These are phyloP conservation scores for Geosmithia putterillii DNA, from an alignment of 2,329 filamentous ascomycete genomes.

Conservation along the genomic window DNA sequence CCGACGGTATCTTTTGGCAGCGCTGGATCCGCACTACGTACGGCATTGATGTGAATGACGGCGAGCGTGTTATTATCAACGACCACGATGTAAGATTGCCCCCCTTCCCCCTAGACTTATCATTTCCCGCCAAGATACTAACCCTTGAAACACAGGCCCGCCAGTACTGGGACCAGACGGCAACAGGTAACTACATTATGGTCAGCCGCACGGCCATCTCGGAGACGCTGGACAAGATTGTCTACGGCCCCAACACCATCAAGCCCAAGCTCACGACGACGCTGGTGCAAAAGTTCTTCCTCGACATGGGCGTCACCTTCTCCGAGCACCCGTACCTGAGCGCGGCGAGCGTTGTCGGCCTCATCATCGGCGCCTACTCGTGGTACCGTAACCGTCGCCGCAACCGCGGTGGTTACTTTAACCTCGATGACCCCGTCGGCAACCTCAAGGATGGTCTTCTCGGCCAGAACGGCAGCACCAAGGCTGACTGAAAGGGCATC, in stretches of 20 bases:
- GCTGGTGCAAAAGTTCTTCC: conserved; percentile 58
- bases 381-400: conserved; percentile 40
- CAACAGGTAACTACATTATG: conserved; percentile 80
- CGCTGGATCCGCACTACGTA: conserved; percentile 94
- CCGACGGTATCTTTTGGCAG: conserved; percentile 95
- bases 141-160: conserved; percentile 54
- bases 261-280: conserved; percentile 67
- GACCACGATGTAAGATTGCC: conserved; percentile 74
- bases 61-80: conserved; percentile 90
- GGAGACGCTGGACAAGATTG: conserved; percentile 67
- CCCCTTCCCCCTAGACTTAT: neutral
- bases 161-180: conserved; percentile 87
- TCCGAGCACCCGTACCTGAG: conserved; percentile 47
- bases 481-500: conserved; percentile 16
- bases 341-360: conserved; percentile 42
- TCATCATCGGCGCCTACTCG: conserved; percentile 38
- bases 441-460: conserved; percentile 52
- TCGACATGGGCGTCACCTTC: conserved; percentile 47
- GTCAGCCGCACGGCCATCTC: conserved; percentile 83
- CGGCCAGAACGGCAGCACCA: conserved; percentile 25
- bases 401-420: conserved; percentile 47
- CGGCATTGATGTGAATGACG: conserved; percentile 75
- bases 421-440: conserved; percentile 42
- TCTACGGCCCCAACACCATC: conserved; percentile 57
- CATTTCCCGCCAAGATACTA: conserved; percentile 11